Percentiles rank a stretch among this genome's conserved stretches.
These are phyloP conservation scores for Saposhnikovia divaricata DNA, from an alignment of 129 eudicot genomes.

Conservation along the genomic window DNA sequence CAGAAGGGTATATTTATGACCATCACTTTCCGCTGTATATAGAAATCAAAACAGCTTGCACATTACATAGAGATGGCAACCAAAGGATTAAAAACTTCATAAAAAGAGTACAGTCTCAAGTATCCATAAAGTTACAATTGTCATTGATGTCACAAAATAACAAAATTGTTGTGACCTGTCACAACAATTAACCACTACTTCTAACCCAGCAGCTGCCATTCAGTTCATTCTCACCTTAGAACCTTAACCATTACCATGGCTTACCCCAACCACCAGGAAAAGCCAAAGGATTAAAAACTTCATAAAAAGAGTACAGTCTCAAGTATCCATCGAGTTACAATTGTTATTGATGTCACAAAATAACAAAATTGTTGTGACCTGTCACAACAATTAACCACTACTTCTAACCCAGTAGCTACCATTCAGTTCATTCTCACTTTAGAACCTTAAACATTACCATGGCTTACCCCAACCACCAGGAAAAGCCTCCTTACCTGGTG, in stretches of 20 bases:
- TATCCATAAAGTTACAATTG: neutral
- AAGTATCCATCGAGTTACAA: neutral
- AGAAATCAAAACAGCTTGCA: neutral
- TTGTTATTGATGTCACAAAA: neutral
- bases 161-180: neutral
- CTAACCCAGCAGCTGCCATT: neutral
- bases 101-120: neutral
- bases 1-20: neutral
- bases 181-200: neutral
- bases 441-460: neutral
- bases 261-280: conserved; percentile 54
- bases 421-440: neutral
- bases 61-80: neutral
- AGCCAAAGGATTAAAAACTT: neutral
- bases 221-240: neutral
- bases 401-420: neutral
- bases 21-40: neutral
- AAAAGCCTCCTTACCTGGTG: conserved; percentile 61
- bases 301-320: neutral
- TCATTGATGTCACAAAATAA: neutral
- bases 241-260: conserved; percentile 3
- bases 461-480: conserved; percentile 50
- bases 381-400: neutral
- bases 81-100: neutral
- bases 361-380: neutral